Base-by-base conservation (phyloP, 2,329 filamentous ascomycete species). In the Biscogniauxia mediterranea region DNA sequence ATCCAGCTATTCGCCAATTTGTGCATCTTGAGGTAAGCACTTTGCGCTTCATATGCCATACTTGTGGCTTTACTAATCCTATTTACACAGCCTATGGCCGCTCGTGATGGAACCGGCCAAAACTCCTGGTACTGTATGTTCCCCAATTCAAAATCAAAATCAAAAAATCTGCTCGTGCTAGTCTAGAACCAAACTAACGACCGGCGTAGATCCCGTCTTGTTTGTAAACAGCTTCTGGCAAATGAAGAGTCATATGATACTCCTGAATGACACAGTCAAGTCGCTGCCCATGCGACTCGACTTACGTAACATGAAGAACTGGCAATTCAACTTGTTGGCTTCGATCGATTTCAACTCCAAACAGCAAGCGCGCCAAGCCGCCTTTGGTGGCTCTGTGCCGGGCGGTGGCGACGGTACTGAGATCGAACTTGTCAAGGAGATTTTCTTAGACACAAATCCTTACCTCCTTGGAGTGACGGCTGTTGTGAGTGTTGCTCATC, bases 171-270 rank as follows among this genome's bases (percentile, higher is more conserved):
- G 46, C 3, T 32, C 54, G 54, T 6, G 15, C 20, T 25, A 46
- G 9, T 5, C 28, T 56, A 9, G 5, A 13, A 21, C 57, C 9
- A 62, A 17, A 46, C 67, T 71, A 62, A 71, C 38, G 6, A 51
- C 52, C 74, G 87, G 90, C 15, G 11, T 28, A 82, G 80, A 87
- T 73, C 95, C 95, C 4, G 86, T 97, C 52, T 79, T 98, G 49
- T 99, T 92, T 74, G 81, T 95, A 73, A 99, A 99, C 78, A 96
- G 90, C 3, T 99, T 99, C 78, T 99, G 95, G 95, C 94, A 98
- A 77, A 83, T 99, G 66, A 91, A 86, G 73, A 89, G 84, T 65
- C 92, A 98, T 70, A 98, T 98, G 94, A 92, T 85, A 21, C 84
- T 93, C 67, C 81, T 99, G 56, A 99, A 99, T 75, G 89, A 92